A percentile compares a stretch with the other conserved stretches of the same genome.
These are phyloP conservation scores for Litchi chinensis DNA, from an alignment of 345 rosid genomes.

Conservation along the genomic window DNA sequence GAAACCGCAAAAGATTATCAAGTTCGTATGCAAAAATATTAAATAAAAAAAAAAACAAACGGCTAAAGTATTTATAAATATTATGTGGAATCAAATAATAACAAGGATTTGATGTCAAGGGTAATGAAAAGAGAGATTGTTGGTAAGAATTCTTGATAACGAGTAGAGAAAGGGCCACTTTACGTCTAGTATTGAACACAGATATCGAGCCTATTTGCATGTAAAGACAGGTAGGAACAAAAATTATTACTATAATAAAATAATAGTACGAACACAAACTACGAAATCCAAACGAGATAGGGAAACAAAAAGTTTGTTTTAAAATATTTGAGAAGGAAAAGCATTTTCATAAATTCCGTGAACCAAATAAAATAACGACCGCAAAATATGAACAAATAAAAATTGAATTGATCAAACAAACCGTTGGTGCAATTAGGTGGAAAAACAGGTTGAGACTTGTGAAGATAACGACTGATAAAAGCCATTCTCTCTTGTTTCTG, in stretches of 20 bases:
- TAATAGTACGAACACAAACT: constrained; percentile 12
- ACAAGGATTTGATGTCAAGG: background rate
- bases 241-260: constrained; percentile 3
- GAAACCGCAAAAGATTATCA: background rate
- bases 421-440: constrained; percentile 59
- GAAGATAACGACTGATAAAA: constrained; percentile 54
- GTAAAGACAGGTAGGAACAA: constrained; percentile 33
- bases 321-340: background rate
- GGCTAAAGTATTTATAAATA: background rate
- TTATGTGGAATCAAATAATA: too few species aligned
- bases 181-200: constrained; percentile 14
- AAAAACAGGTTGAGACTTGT: constrained; percentile 38
- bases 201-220: constrained; percentile 41
- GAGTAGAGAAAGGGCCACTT: constrained; percentile 4
- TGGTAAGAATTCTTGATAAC: background rate
- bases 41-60: too few species aligned
- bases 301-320: background rate
- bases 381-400: background rate
- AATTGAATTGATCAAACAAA: constrained; percentile 4
- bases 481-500: constrained; percentile 76
- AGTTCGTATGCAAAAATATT: background rate
- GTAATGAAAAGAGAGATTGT: background rate
- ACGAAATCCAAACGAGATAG: constrained; percentile 9
- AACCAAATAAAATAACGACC: background rate
- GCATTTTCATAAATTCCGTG: constrained; percentile 14